Evolutionary conservation across 495 filamentous ascomycete species (phyloP), one percentile per base, ranked within the genome.

Genomic region (Talaromyces nanjingensis): DNA sequence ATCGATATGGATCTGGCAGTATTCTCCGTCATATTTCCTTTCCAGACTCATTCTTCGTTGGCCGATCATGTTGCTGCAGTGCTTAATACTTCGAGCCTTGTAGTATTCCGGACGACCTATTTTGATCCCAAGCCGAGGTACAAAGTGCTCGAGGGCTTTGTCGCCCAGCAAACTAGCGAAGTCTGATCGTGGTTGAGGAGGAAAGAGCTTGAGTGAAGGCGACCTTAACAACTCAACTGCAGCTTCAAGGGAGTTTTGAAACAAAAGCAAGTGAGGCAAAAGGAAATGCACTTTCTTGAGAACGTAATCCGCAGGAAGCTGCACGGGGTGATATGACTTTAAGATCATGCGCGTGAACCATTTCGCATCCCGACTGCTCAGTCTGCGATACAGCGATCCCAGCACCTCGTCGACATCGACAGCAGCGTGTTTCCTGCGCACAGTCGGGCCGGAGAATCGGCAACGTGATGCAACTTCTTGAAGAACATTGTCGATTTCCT

Each of bases 261-360:
- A 85, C 33, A 85, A 82, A 24, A 93, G 74, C 2, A 92, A 79
- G 54, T 82, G 77, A 3, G 86, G 85, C 0, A 91, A 73, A 6
- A 84, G 72, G 12, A 81, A 80, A 65, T 90, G 82, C 52, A 84
- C 81, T 59, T 69, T 77, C 45, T 76, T 74, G 59, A 85, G 72
- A 3, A 82, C 72, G 59, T 81, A 65, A 7, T 64, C 68, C 63
- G 77, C 74, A 18, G 84, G 77, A 1, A 87, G 57, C 6, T 83
- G 67, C 3, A 93, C 81, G 0, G 90, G 88, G 18, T 76, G 74
- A 66, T 87, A 90, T 60, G 86, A 84, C 72, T 96, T 94, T 20
- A 97, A 73, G 39, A 97, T 83, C 70, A 94, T 75, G 6, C 93
- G 81, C 0, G 90, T 92, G 11, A 97, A 80, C 93, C 93, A 97